These are phyloP conservation scores for Umbelopsis isabellina DNA, from an alignment of 192 early-diverging fungal species.

Conservation along the genomic window DNA sequence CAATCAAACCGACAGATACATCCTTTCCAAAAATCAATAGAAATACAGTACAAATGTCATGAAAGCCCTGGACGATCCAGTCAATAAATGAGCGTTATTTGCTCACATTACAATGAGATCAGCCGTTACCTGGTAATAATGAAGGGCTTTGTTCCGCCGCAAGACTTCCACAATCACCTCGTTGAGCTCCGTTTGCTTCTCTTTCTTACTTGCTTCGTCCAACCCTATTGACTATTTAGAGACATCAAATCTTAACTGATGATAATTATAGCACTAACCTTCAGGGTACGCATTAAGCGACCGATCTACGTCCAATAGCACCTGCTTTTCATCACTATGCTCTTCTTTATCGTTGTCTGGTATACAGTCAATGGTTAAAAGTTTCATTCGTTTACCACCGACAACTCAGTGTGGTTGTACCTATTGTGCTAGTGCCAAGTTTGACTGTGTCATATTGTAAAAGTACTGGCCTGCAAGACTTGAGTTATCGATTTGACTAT, in stretches of 20 bases:
- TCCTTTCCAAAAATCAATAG: constrained; percentile 46
- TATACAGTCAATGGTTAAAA: background rate
- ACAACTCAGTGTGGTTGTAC: too few relatives aligned
- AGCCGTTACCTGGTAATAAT: constrained; percentile 55
- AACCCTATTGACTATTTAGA: constrained; percentile 22
- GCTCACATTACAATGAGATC: background rate
- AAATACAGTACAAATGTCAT: constrained; percentile 56
- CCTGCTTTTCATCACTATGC: constrained; percentile 56
- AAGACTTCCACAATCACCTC: constrained; percentile 55
- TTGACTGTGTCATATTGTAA: constrained; percentile 35
- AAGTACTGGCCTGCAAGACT: constrained; percentile 45
- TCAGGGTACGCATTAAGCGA: constrained; percentile 49
- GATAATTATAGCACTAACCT: constrained; percentile 23
- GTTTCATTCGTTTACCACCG: background rate
- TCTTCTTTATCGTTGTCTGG: constrained; percentile 9
- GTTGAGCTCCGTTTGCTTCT: constrained; percentile 50
- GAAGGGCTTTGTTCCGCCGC: constrained; percentile 45
- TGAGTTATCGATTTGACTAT: too few relatives aligned
- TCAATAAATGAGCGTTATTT: background rate
- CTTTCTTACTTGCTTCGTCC: constrained; percentile 32
- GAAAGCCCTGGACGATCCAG: constrained; percentile 47
- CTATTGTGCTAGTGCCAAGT: too few relatives aligned
- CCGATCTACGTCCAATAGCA: constrained; percentile 48
- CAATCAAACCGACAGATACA: constrained; percentile 42
- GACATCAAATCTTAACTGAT: background rate